These are phyloP conservation scores for Fusarium sp. DNA, from an alignment of 2,329 filamentous ascomycete genomes.

Conservation along the genomic window DNA sequence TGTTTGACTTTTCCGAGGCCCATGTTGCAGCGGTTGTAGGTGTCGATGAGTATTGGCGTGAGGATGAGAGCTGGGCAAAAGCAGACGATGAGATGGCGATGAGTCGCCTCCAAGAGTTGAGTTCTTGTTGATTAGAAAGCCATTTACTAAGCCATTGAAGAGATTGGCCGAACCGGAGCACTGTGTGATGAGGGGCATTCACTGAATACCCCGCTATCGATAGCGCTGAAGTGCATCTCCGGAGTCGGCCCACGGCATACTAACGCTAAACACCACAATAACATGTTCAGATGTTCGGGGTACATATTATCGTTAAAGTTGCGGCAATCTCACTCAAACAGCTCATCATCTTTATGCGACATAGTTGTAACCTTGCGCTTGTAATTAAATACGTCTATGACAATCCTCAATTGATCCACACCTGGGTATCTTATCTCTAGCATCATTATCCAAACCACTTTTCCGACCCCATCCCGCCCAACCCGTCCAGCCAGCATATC, in stretches of 20 bases:
- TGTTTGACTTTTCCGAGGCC: slow-evolving; percentile 75
- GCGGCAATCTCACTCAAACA: too few relatives aligned
- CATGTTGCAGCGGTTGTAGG: slow-evolving; percentile 44
- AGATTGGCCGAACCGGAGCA: slow-evolving; percentile 40
- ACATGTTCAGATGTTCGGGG: too few relatives aligned
- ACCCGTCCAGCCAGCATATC: neutral
- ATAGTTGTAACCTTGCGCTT: too few relatives aligned
- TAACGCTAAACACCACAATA: too few relatives aligned
- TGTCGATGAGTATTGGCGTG: too few relatives aligned
- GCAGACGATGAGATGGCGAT: neutral
- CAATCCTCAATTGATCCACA: neutral
- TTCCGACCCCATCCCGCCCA: slow-evolving; percentile 14
- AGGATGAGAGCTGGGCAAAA: too few relatives aligned
- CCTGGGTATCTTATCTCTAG: slow-evolving; percentile 22
- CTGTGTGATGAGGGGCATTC: slow-evolving; percentile 30
- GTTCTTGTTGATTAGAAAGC: slow-evolving; percentile 50
- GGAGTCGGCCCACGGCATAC: slow-evolving; percentile 11
- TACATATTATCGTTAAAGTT: too few relatives aligned
- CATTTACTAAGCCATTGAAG: slow-evolving; percentile 47
- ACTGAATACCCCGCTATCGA: slow-evolving; percentile 38
- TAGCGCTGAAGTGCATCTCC: slow-evolving; percentile 2
- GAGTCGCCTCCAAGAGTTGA: slow-evolving; percentile 5
- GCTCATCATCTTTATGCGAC: too few relatives aligned
- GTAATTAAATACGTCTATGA: neutral
- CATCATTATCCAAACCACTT: slow-evolving; percentile 30